Base-by-base conservation (phyloP, 2,329 filamentous ascomycete genomes). In the Talaromyces sp. region DNA sequence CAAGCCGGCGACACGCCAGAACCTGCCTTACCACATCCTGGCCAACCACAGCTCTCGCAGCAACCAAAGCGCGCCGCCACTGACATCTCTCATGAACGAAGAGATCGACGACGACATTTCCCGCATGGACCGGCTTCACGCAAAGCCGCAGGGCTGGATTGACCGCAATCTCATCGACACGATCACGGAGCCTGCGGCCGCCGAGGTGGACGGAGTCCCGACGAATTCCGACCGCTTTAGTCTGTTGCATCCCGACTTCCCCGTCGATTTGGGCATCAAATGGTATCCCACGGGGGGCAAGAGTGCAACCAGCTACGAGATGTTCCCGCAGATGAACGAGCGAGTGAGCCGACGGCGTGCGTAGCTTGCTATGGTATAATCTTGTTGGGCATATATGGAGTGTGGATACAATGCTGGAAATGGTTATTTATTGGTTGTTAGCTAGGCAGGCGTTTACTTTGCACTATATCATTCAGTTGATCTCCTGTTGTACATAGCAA, bases 61-160 rank as follows among this genome's bases (percentile, higher is more conserved):
- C n/a, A 78, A 75, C 59, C 74, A 74, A 58, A 75, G 73, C 49
- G 77, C 77, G 13, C 78, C 78, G 0, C 73, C 77, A 1, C 70
- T 77, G 6, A 75, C 76, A 27, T 68, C 77, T 1, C 67, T 80
- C 14, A 75, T 80, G 70, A 77, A 75, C 29, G 77, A 80, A 55
- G 78, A 80, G 62, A 72, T 80, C 4, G 78, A 80, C 58, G 78
- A 80, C 52, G 78, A 80, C 62, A 68, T 74, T 56, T 67, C 73
- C 3, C 75, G 76, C 55, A 72, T 80, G 61, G 73, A 75, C 38
- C 72, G 75, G 35, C 65, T 78, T 50, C 69, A 72, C 35, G 63
- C 53, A 54, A 78, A 77, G 60, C 72, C 76, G 1, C 62, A 65
- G 4, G 71, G 75, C 10, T 78, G 75, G 69, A 70, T 79, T n/a